Percentiles rank a stretch among this genome's conserved stretches.
Conservation (phyloP, 805 yeast genomes). For the Monosporozyma yasuniensis region DNA sequence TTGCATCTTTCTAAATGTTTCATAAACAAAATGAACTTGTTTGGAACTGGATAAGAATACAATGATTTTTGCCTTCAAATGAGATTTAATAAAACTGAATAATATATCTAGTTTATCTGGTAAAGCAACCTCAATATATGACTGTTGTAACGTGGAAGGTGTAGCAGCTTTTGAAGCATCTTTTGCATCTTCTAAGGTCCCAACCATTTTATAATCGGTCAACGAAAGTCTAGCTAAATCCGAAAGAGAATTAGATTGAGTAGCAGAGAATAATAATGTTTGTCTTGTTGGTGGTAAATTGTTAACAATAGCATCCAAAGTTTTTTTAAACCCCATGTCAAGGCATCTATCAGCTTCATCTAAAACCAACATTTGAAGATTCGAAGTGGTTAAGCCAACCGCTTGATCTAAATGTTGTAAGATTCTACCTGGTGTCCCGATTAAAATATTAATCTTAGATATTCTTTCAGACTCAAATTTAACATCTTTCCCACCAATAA, state of each 20-base stretch:
- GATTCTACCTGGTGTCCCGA: constrained; percentile 88
- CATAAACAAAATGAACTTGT: constrained; percentile 85
- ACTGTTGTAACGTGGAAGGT: constrained; percentile 80
- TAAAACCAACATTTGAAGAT: constrained; percentile 67
- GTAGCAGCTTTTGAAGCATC: constrained; percentile 61
- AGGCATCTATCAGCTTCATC: constrained; percentile 91
- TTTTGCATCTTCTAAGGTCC: constrained; percentile 41
- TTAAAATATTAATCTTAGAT: constrained; percentile 66
- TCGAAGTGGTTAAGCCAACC: constrained; percentile 64
- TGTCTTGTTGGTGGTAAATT: constrained; percentile 77
- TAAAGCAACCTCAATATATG: constrained; percentile 60
- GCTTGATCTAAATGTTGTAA: constrained; percentile 89
- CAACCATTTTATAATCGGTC: constrained; percentile 39
- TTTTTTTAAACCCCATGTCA: constrained; percentile 86
- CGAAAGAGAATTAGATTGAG: constrained; percentile 73
- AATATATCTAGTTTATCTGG: constrained; percentile 77
- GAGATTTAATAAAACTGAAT: constrained; percentile 81
- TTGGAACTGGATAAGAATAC: constrained; percentile 83
- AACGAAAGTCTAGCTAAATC: constrained; percentile 69
- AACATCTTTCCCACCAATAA: constrained; percentile 89
- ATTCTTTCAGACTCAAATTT: constrained; percentile 74
- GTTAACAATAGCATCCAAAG: constrained; percentile 69
- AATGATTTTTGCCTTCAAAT: constrained; percentile 66
- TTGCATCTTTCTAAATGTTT: constrained; percentile 74
- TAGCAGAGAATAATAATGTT: constrained; percentile 78